phyloP scores from a whole-genome alignment of 441 rosid species.

The Erysimum pusillum region DNA sequence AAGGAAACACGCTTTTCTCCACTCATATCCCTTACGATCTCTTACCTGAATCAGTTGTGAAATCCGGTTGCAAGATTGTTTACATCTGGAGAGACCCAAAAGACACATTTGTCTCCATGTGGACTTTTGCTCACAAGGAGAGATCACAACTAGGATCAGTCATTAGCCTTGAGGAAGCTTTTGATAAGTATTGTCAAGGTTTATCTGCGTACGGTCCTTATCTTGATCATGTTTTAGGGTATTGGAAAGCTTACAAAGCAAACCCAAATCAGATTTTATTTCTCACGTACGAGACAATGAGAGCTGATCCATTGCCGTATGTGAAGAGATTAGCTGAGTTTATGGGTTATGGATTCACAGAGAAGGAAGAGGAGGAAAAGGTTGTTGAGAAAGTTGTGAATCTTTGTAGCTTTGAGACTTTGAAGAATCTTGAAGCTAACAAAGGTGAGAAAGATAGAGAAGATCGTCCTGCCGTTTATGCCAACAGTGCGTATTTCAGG shows the following conservation, averaged over 20 bases:
- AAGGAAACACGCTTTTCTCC: slow-evolving; percentile 43
- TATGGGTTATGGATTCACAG: slow-evolving; percentile 44
- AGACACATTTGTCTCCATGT: slow-evolving; percentile 51
- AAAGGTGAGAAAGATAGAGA: slow-evolving; percentile 50
- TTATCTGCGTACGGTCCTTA: slow-evolving; percentile 41
- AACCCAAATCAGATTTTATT: slow-evolving; percentile 42
- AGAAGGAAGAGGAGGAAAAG: slow-evolving; percentile 28
- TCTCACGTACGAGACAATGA: slow-evolving; percentile 46
- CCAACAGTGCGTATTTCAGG: slow-evolving; percentile 47
- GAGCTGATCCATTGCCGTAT: slow-evolving; percentile 40
- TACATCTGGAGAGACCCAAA: slow-evolving; percentile 57
- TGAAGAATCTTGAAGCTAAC: slow-evolving; percentile 49
- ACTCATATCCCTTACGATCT: slow-evolving; percentile 50
- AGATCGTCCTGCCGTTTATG: slow-evolving; percentile 45
- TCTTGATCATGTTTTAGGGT: slow-evolving; percentile 49
- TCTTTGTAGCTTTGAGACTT: slow-evolving; percentile 49
- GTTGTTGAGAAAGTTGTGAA: slow-evolving; percentile 42
- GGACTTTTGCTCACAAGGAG: slow-evolving; percentile 45
- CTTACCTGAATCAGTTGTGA: slow-evolving; percentile 46
- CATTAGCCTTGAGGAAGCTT: slow-evolving; percentile 35
- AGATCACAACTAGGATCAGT: slow-evolving; percentile 2
- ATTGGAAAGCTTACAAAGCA: slow-evolving; percentile 46
- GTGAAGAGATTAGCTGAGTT: slow-evolving; percentile 49
- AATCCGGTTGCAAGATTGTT: slow-evolving; percentile 48
- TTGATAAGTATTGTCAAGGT: slow-evolving; percentile 46